Evolutionary conservation across 768 basidiomycete species (phyloP).

Genomic region (Macrocybe gigantea): DNA sequence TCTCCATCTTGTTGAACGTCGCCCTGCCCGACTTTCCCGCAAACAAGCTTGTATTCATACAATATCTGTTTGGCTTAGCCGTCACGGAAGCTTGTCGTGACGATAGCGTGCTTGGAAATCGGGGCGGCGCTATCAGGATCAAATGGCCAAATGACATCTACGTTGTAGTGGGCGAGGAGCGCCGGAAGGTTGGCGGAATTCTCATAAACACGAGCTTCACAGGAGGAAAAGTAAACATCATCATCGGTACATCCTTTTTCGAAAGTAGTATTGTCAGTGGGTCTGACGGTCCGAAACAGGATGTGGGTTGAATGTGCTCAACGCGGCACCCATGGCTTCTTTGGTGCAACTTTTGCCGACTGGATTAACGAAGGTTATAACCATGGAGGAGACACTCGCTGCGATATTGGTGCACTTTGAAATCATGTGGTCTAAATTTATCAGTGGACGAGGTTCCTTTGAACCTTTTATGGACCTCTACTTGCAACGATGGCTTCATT

Average conservation of each 20-base stretch:
- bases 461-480: conserved; percentile 78
- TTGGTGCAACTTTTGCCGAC: conserved; percentile 60
- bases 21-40: conserved; percentile 45
- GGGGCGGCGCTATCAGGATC: conserved; percentile 57
- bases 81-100: conserved; percentile 82
- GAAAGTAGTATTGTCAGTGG: neutral
- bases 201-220: conserved; percentile 83
- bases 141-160: conserved; percentile 99
- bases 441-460: conserved; percentile 64
- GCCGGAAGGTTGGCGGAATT: conserved; percentile 86
- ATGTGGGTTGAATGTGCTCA: conserved; percentile 84
- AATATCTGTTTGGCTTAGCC: conserved; percentile 88
- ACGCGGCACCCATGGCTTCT: conserved; percentile 77
- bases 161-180: conserved; percentile 46
- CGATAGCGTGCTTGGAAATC: conserved; percentile 43
- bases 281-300: conserved; percentile 38
- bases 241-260: conserved; percentile 58
- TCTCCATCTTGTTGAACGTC: conserved; percentile 69
- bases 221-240: conserved; percentile 65
- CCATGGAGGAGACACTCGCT: conserved; percentile 72
- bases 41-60: conserved; percentile 80
- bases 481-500: conserved; percentile 82
- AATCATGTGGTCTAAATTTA: conserved; percentile 68
- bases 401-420: conserved; percentile 74
- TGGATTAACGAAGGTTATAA: conserved; percentile 30